Conservation (phyloP, 208 protist species). For the Leishmania mexicana region DNA sequence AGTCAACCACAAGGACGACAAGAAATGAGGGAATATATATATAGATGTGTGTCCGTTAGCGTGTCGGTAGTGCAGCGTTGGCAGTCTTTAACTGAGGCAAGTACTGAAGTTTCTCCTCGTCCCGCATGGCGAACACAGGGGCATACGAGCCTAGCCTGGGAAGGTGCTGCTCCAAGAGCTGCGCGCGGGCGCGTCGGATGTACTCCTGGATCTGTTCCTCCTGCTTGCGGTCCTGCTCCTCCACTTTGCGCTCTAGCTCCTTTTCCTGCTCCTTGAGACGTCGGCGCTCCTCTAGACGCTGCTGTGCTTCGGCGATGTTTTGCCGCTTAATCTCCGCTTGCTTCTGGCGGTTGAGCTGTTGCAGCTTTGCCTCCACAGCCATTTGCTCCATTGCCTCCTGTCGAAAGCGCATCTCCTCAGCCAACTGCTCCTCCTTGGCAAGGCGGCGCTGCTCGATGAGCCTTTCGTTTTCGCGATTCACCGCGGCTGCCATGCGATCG, state of each 20-base stretch:
- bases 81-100: slow-evolving; percentile 18
- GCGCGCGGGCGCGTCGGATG: slow-evolving; percentile 77
- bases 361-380: slow-evolving; percentile 76
- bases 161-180: slow-evolving; percentile 78
- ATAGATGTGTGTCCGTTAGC: background rate
- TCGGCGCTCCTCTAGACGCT: slow-evolving; percentile 74
- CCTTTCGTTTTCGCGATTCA: slow-evolving; percentile 71
- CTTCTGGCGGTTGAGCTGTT: slow-evolving; percentile 71
- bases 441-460: slow-evolving; percentile 72
- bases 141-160: slow-evolving; percentile 70
- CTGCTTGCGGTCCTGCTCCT: slow-evolving; percentile 48
- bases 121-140: slow-evolving; percentile 57
- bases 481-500: slow-evolving; percentile 63
- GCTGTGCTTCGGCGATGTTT: slow-evolving; percentile 77
- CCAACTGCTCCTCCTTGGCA: slow-evolving; percentile 57
- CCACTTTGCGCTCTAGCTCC: slow-evolving; percentile 55
- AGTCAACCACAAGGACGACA: background rate
- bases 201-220: slow-evolving; percentile 83
- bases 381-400: slow-evolving; percentile 81
- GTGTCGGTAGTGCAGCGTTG: background rate
- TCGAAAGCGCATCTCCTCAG: slow-evolving; percentile 83
- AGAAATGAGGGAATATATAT: background rate
- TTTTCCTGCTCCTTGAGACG: slow-evolving; percentile 80
- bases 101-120: slow-evolving; percentile 62
- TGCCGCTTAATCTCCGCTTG: slow-evolving; percentile 77